Conservation (phyloP, 768 basidiomycete species). For the Kwoniella newhampshirensis region DNA sequence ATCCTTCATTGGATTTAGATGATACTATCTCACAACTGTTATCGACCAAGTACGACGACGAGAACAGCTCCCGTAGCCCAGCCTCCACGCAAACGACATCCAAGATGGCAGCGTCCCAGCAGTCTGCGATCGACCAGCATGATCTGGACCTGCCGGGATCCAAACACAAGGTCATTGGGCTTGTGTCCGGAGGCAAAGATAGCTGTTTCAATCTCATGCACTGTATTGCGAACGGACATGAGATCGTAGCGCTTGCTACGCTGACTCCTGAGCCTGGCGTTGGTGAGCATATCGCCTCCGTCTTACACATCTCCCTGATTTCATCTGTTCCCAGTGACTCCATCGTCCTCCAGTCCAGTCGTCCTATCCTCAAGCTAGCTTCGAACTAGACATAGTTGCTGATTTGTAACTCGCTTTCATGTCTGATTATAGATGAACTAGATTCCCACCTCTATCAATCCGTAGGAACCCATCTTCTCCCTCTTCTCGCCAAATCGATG, state of each 20-base stretch:
- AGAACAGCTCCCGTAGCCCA: too few species aligned
- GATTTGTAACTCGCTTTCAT: background rate
- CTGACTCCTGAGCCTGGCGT: conserved; percentile 78
- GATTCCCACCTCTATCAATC: conserved; percentile 99
- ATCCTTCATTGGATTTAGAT: too few species aligned
- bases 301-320: background rate
- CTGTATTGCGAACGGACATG: conserved; percentile 79
- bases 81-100: too few species aligned
- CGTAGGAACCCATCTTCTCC: conserved; percentile 93
- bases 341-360: too few species aligned
- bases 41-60: too few species aligned
- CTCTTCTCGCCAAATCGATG: conserved; percentile 77
- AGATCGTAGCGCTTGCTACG: conserved; percentile 83
- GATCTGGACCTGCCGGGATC: conserved; percentile 18
- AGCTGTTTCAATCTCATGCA: conserved; percentile 93
- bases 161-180: conserved; percentile 72
- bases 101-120: too few species aligned
- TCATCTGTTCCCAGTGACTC: background rate
- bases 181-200: conserved; percentile 97
- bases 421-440: conserved; percentile 80
- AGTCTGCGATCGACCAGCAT: too few species aligned
- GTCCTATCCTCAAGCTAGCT: background rate
- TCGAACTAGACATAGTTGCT: conserved; percentile 9
- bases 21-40: too few species aligned
- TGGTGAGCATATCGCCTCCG: conserved; percentile 60